Percentiles rank a stretch among this genome's conserved stretches.
These are phyloP conservation scores for Botrytis tulipae DNA, from an alignment of 2,329 filamentous ascomycete genomes.

Conservation along the genomic window DNA sequence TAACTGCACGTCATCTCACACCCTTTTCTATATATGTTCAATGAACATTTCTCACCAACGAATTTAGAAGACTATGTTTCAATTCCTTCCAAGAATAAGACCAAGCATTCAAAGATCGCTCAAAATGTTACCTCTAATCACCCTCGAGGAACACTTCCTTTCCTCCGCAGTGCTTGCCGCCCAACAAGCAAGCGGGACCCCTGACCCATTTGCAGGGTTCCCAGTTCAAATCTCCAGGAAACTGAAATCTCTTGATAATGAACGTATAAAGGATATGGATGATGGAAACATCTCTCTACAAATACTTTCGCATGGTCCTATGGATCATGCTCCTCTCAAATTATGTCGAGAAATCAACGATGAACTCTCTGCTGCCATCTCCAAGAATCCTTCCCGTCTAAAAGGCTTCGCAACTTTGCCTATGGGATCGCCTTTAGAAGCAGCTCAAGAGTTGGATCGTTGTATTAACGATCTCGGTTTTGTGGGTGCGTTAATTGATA, in stretches of 20 bases:
- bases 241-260: constrained; percentile 26
- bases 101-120: background rate
- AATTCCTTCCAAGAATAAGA: background rate
- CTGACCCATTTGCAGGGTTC: constrained; percentile 33
- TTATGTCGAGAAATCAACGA: constrained; percentile 37
- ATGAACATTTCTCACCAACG: background rate
- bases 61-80: background rate
- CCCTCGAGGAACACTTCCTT: constrained; percentile 45
- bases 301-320: constrained; percentile 38
- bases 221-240: constrained; percentile 31
- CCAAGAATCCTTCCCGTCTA: constrained; percentile 40
- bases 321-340: constrained; percentile 21
- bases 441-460: constrained; percentile 41
- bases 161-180: constrained; percentile 26
- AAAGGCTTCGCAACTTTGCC: constrained; percentile 46
- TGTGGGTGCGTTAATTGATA: constrained; percentile 49
- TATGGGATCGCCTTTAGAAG: constrained; percentile 40
- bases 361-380: constrained; percentile 38
- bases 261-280: constrained; percentile 35
- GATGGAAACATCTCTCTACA: constrained; percentile 32
- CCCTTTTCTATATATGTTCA: background rate
- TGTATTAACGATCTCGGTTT: constrained; percentile 47
- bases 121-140: constrained; percentile 38
- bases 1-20: background rate
- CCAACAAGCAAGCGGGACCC: constrained; percentile 7